Evolutionary conservation across 768 basidiomycete species (phyloP).

Genomic region (Tylopilus balloui): DNA sequence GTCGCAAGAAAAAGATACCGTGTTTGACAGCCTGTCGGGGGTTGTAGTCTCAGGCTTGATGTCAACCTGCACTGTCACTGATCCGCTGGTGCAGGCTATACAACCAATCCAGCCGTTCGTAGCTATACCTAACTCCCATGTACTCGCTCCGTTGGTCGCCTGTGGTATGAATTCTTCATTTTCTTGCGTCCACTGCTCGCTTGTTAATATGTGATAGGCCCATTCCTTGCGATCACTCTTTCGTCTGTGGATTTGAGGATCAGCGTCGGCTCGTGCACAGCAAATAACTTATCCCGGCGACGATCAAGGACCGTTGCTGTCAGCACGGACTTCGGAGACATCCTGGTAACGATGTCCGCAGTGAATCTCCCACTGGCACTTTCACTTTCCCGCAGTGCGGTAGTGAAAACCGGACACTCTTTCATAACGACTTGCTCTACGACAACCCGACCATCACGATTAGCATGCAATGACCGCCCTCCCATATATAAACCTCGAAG

Average conservation of each 20-base stretch:
- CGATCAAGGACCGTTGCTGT: slow-evolving; percentile 31
- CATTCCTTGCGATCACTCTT: slow-evolving; percentile 7
- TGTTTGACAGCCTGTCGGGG: slow-evolving; percentile 3
- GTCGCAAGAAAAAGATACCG: slow-evolving; percentile 11
- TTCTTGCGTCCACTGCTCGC: slow-evolving; percentile 9
- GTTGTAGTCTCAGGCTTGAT: slow-evolving; percentile 7
- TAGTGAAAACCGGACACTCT: slow-evolving; percentile 22
- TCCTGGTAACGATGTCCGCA: slow-evolving; percentile 28
- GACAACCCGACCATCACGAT: slow-evolving; percentile 22
- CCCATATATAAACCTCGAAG: slow-evolving; percentile 25
- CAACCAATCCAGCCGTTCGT: slow-evolving; percentile 19
- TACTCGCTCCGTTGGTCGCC: slow-evolving; percentile 9
- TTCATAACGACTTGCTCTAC: slow-evolving; percentile 25
- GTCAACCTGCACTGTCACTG: slow-evolving; percentile 14
- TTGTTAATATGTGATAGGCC: slow-evolving; percentile 11
- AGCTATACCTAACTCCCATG: slow-evolving; percentile 4
- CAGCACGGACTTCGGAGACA: slow-evolving; percentile 18
- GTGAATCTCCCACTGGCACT: slow-evolving; percentile 20
- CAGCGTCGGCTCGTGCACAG: slow-evolving; percentile 32
- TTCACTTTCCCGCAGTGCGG: slow-evolving; percentile 20
- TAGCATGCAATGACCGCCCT: slow-evolving; percentile 21
- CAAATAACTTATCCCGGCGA: slow-evolving; percentile 25
- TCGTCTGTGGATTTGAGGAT: slow-evolving; percentile 18
- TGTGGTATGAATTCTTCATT: slow-evolving; percentile 23
- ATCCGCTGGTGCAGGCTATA: slow-evolving; percentile 28